These are phyloP conservation scores for Sarcodon aspratus DNA, from an alignment of 768 basidiomycete species.

Conservation along the genomic window DNA sequence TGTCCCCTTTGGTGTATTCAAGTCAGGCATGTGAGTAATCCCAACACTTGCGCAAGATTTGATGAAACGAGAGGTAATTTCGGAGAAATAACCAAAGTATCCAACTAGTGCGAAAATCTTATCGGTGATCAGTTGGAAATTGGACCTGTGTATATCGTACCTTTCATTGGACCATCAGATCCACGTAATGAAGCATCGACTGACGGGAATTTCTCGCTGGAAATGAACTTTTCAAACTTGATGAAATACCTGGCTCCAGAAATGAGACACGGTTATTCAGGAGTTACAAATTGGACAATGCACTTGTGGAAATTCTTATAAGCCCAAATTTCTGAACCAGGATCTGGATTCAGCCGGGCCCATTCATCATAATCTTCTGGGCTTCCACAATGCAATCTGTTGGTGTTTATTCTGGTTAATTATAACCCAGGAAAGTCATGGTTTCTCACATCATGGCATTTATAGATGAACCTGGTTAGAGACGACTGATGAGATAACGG, in stretches of 20 bases:
- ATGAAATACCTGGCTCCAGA: slow-evolving; percentile 41
- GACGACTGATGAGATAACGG: neutral
- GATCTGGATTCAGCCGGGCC: slow-evolving; percentile 16
- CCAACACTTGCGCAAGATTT: slow-evolving; percentile 38
- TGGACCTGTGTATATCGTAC: slow-evolving; percentile 5
- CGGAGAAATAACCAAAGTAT: slow-evolving; percentile 37
- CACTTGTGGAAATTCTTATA: slow-evolving; percentile 43
- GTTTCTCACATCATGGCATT: slow-evolving; percentile 39
- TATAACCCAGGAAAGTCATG: too few species aligned
- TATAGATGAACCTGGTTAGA: slow-evolving; percentile 39
- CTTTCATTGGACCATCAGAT: slow-evolving; percentile 38
- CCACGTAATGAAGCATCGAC: slow-evolving; percentile 39
- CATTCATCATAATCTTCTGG: slow-evolving; percentile 65
- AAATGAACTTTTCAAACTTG: slow-evolving; percentile 54
- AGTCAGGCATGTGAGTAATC: slow-evolving; percentile 41
- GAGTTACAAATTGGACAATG: too few species aligned
- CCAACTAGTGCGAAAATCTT: slow-evolving; percentile 25
- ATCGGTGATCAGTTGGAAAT: neutral
- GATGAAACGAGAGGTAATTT: slow-evolving; percentile 38
- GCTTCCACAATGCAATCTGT: slow-evolving; percentile 41
- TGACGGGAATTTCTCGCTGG: slow-evolving; percentile 35
- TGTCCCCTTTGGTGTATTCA: slow-evolving; percentile 45
- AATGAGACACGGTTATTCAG: too few species aligned
- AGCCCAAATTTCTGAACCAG: slow-evolving; percentile 30
- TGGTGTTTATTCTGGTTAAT: too few species aligned